Conservation (phyloP, 352 stramenopile genomes). For the Globisporangium middletonii region DNA sequence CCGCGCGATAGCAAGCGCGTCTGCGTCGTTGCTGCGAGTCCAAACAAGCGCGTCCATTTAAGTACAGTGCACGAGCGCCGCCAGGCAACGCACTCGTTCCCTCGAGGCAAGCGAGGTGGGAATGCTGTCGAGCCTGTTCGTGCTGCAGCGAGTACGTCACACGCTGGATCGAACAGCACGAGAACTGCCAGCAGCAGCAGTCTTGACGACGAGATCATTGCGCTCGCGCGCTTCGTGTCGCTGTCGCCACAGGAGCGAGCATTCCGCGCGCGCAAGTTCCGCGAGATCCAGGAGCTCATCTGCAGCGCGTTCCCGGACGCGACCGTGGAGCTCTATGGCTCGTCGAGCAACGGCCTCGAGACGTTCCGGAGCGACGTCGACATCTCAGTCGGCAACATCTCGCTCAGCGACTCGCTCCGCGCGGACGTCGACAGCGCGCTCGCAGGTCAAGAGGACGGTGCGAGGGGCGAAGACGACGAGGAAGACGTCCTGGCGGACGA, state of each 20-base stretch:
- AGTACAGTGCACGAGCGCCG: neutral
- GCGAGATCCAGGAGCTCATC: constrained; percentile 42
- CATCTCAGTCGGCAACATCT: constrained; percentile 58
- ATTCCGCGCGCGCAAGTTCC: constrained; percentile 31
- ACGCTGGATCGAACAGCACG: neutral
- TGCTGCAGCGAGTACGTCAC: too few species aligned
- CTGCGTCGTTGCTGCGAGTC: neutral
- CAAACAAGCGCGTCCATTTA: neutral
- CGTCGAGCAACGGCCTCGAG: constrained; percentile 59
- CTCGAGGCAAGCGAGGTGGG: neutral
- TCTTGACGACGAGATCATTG: constrained; percentile 40
- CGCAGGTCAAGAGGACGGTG: neutral
- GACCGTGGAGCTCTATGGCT: constrained; percentile 59
- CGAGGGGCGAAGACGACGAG: constrained; percentile 14
- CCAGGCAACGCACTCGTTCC: neutral
- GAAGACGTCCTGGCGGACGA: too few species aligned
- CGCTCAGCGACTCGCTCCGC: constrained; percentile 16
- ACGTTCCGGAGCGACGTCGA: constrained; percentile 76
- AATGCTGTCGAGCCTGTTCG: neutral
- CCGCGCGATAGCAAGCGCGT: constrained; percentile 3
- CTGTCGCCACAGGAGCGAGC: constrained; percentile 36
- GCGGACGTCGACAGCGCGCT: constrained; percentile 8
- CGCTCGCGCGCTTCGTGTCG: constrained; percentile 37
- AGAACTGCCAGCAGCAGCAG: neutral
- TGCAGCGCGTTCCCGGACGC: constrained; percentile 29